Evolutionary conservation across 441 rosid species (phyloP).

Genomic region (Gossypium lobatum): DNA sequence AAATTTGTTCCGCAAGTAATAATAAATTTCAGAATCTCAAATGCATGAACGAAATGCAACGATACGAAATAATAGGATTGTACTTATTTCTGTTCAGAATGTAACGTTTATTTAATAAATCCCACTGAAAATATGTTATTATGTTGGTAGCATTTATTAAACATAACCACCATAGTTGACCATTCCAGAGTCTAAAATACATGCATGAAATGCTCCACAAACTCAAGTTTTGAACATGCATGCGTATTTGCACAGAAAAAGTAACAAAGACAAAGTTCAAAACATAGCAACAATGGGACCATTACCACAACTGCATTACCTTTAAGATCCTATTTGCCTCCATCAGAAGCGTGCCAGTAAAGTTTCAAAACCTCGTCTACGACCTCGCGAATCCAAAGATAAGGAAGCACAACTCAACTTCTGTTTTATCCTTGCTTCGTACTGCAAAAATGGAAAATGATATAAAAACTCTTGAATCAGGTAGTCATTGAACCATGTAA

Average conservation of each 20-base stretch:
- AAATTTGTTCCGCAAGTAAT: too few species aligned
- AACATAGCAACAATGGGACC: not conserved
- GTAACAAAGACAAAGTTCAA: not conserved
- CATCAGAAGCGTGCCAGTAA: not conserved
- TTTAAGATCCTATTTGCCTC: not conserved
- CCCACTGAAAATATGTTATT: not conserved
- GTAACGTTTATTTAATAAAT: not conserved
- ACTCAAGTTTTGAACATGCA: not conserved
- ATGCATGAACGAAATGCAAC: too few species aligned
- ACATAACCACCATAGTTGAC: not conserved
- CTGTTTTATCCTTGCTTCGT: constrained; percentile 17
- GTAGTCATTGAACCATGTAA: not conserved
- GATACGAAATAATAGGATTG: too few species aligned
- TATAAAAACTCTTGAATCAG: not conserved
- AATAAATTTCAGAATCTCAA: too few species aligned
- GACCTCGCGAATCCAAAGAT: not conserved
- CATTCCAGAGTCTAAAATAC: not conserved
- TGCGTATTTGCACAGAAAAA: not conserved
- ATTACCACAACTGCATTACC: not conserved
- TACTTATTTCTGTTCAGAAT: too few species aligned
- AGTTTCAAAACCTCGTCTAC: not conserved
- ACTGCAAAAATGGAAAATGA: constrained; percentile 28
- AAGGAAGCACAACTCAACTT: constrained; percentile 26
- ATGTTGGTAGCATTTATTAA: not conserved
- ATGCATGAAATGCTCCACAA: too few species aligned